phyloP scores from a whole-genome alignment of 2,329 filamentous ascomycete species.

The Nigrospora sphaerica region DNA sequence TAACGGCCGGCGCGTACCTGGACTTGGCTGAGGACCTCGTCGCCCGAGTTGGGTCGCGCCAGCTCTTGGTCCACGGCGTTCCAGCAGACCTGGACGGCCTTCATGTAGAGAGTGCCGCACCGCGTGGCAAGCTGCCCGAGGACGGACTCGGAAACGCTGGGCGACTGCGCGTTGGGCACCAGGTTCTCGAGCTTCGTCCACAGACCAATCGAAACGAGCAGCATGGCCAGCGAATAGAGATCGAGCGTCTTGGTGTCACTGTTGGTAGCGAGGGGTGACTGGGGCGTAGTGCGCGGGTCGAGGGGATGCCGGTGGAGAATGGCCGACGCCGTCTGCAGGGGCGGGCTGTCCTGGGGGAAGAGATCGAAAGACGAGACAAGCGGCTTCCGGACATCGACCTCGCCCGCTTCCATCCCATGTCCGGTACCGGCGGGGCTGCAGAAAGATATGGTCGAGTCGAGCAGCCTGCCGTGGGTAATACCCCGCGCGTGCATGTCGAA shows the following conservation, averaged over 20 bases:
- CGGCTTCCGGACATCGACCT: conserved; percentile 60
- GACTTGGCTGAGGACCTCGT: conserved; percentile 44
- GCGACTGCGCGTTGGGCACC: conserved; percentile 32
- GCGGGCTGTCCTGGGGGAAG: conserved; percentile 46
- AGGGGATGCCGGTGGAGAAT: conserved; percentile 60
- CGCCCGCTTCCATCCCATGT: conserved; percentile 30
- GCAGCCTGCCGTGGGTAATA: conserved; percentile 64
- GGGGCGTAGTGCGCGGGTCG: conserved; percentile 44
- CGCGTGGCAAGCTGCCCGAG: conserved; percentile 57
- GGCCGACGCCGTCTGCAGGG: conserved; percentile 19
- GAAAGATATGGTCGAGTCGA: conserved; percentile 62
- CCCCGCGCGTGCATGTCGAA: conserved; percentile 66
- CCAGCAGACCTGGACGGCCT: conserved; percentile 66
- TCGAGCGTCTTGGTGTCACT: conserved; percentile 56
- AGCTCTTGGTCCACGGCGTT: conserved; percentile 60
- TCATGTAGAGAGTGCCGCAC: conserved; percentile 70
- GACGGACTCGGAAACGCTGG: conserved; percentile 53
- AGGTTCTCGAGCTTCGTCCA: conserved; percentile 62
- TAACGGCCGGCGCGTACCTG: conserved; percentile 51
- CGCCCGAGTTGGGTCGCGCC: conserved; percentile 34
- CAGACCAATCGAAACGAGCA: conserved; percentile 67
- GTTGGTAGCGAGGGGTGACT: conserved; percentile 39
- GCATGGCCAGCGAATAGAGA: conserved; percentile 65
- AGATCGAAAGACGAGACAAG: conserved; percentile 69
- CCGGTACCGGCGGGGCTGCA: conserved; percentile 38